Percentiles rank a stretch among this genome's conserved stretches.
Evolutionary conservation across 345 rosid species (phyloP).

Genomic region (Eucalyptus fibrosa): DNA sequence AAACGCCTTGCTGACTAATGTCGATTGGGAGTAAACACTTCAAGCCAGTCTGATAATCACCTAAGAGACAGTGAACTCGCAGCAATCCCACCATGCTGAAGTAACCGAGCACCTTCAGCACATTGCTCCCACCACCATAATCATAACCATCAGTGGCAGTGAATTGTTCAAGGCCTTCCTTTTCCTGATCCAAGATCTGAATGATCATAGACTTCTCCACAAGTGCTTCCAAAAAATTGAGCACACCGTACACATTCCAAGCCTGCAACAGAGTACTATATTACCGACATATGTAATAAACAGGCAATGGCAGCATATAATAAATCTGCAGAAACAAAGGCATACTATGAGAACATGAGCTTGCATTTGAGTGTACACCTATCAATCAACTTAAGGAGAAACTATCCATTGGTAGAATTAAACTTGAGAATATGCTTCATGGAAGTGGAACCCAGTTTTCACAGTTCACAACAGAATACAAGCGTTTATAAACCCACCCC

Average conservation of each 20-base stretch:
- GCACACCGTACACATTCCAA: constrained; percentile 98
- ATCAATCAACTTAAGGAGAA: background rate
- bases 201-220: constrained; percentile 83
- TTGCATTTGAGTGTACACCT: background rate
- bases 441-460: background rate
- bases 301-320: background rate
- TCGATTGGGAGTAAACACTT: constrained; percentile 92
- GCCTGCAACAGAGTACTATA: constrained; percentile 26
- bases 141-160: constrained; percentile 97
- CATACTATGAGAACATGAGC: background rate
- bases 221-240: constrained; percentile 95
- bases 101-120: constrained; percentile 91
- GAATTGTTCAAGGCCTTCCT: constrained; percentile 85
- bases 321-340: background rate
- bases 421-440: background rate
- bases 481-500: background rate
- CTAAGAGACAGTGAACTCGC: constrained; percentile 92
- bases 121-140: constrained; percentile 93
- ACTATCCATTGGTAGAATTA: background rate
- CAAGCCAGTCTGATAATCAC: constrained; percentile 92
- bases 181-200: constrained; percentile 89
- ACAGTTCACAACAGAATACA: background rate
- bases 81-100: constrained; percentile 96
- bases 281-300: background rate
- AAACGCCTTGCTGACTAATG: constrained; percentile 90